Percentiles rank a stretch among this genome's conserved stretches.
These are phyloP conservation scores for Yueomyces sinensis DNA, from an alignment of 805 yeast species.

Conservation along the genomic window DNA sequence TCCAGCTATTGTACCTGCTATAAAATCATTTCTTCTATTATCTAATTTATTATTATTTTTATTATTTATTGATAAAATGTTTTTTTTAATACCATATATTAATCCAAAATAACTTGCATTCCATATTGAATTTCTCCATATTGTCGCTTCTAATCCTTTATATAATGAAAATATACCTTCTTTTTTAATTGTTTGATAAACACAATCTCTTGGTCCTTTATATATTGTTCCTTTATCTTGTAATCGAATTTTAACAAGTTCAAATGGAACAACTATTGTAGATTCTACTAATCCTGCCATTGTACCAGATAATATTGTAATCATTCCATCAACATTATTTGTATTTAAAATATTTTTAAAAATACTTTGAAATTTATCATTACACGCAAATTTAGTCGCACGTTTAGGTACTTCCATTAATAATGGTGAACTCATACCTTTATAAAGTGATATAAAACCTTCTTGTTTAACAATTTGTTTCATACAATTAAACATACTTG, in stretches of 20 bases:
- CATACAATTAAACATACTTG: constrained; percentile 51
- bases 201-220: constrained; percentile 72
- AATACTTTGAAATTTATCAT: constrained; percentile 87
- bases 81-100: constrained; percentile 73
- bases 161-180: constrained; percentile 77
- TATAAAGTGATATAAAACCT: constrained; percentile 70
- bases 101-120: constrained; percentile 95
- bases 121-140: constrained; percentile 95
- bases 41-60: constrained; percentile 68
- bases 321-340: constrained; percentile 3
- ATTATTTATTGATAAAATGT: constrained; percentile 54
- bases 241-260: constrained; percentile 82
- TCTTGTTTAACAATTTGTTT: constrained; percentile 71
- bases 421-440: constrained; percentile 90
- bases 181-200: constrained; percentile 49
- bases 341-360: constrained; percentile 65
- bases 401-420: constrained; percentile 98
- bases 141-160: constrained; percentile 88
- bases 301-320: constrained; percentile 86
- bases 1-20: constrained; percentile 92
- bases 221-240: constrained; percentile 77
- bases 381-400: constrained; percentile 96
- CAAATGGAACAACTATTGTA: constrained; percentile 93
- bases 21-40: no score
- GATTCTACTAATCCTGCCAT: constrained; percentile 96